Percentiles rank a stretch among this genome's conserved stretches.
Conservation (phyloP, 2,329 filamentous ascomycete species). For the Arachnopeziza araneosa region DNA sequence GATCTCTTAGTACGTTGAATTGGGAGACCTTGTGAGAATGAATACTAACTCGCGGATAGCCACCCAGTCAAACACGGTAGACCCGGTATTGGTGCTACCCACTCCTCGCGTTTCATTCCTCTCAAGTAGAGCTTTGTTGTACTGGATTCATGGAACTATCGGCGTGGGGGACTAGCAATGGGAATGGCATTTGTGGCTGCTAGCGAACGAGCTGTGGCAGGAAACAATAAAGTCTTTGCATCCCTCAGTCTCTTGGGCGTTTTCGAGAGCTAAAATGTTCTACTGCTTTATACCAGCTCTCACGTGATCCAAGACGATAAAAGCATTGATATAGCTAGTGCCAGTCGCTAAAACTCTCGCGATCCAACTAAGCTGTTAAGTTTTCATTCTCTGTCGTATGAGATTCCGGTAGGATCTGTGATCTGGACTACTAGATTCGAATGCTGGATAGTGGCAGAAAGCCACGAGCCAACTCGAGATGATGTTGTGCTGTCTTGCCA, state of each 20-base stretch:
- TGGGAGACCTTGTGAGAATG: background rate
- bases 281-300: too few relatives aligned
- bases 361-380: too few relatives aligned
- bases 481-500: background rate
- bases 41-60: conserved; percentile 57
- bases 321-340: too few relatives aligned
- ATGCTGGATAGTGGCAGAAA: background rate
- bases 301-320: too few relatives aligned
- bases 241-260: background rate
- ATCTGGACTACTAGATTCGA: background rate
- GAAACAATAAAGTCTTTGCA: conserved; percentile 17
- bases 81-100: conserved; percentile 99
- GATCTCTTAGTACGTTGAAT: conserved; percentile 87
- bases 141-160: conserved; percentile 17
- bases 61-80: conserved; percentile 99
- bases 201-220: conserved; percentile 15
- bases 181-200: conserved; percentile 17
- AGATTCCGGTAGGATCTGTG: background rate
- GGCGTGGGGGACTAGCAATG: conserved; percentile 14
- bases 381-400: too few relatives aligned
- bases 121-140: conserved; percentile 70
- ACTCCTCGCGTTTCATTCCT: conserved; percentile 99
- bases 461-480: background rate
- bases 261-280: background rate
- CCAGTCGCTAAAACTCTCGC: too few relatives aligned